These are phyloP conservation scores for Wallacemonas sp. DNA, from an alignment of 208 protist species.

Conservation along the genomic window DNA sequence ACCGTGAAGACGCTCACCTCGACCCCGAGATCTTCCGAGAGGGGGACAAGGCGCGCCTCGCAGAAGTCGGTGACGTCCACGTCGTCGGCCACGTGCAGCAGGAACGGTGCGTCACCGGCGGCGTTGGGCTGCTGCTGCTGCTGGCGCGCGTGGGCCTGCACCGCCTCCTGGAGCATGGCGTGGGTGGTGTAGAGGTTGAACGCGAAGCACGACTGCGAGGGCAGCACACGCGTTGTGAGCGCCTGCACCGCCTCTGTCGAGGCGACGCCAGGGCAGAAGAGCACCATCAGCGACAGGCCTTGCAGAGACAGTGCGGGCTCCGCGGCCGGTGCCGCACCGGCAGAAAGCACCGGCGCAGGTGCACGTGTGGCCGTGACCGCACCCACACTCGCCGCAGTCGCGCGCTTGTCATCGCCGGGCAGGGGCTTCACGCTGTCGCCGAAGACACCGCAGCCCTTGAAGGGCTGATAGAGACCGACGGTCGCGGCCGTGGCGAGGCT, in stretches of 20 bases:
- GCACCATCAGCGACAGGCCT: slow-evolving; percentile 45
- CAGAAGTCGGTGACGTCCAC: slow-evolving; percentile 37
- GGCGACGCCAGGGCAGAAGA: slow-evolving; percentile 40
- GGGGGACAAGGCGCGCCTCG: slow-evolving; percentile 39
- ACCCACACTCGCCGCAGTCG: no score
- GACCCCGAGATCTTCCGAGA: slow-evolving; percentile 33
- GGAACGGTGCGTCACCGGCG: slow-evolving; percentile 9
- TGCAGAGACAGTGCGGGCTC: slow-evolving; percentile 19
- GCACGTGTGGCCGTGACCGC: no score
- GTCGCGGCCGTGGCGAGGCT: slow-evolving; percentile 41
- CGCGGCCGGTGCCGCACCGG: background rate
- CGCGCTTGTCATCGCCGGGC: background rate
- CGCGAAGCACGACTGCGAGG: slow-evolving; percentile 14
- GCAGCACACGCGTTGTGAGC: slow-evolving; percentile 17
- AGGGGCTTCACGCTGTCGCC: slow-evolving; percentile 48
- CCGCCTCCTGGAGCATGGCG: slow-evolving; percentile 8
- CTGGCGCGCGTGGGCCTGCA: background rate
- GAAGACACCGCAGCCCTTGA: slow-evolving; percentile 71
- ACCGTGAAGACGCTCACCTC: slow-evolving; percentile 50
- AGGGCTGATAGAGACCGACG: slow-evolving; percentile 58
- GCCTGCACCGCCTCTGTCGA: slow-evolving; percentile 18
- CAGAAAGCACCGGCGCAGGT: no score
- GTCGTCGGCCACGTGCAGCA: slow-evolving; percentile 28
- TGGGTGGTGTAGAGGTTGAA: slow-evolving; percentile 27
- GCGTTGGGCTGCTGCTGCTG: slow-evolving; percentile 10